phyloP scores from a whole-genome alignment of 768 basidiomycete species.

The Candolleomyces eurysporus region DNA sequence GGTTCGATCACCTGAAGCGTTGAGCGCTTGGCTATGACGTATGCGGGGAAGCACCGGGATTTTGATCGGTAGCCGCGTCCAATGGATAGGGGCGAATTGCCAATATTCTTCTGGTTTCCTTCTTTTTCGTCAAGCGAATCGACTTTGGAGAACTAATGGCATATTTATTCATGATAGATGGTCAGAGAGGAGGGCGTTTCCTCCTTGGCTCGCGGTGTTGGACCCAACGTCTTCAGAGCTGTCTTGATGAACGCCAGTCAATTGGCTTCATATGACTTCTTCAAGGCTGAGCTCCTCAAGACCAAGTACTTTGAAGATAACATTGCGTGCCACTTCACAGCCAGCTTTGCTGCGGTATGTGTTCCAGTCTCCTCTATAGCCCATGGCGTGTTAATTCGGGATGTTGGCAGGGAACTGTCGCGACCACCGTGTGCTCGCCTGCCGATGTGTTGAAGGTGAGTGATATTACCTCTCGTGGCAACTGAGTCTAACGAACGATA shows the following conservation, averaged over 20 bases:
- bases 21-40: slow-evolving; percentile 7
- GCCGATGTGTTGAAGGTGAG: slow-evolving; percentile 78
- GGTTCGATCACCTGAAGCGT: neutral
- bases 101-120: neutral
- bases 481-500: neutral
- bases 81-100: neutral
- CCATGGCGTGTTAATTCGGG: neutral
- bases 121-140: slow-evolving; percentile 3
- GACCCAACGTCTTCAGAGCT: slow-evolving; percentile 84
- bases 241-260: slow-evolving; percentile 91
- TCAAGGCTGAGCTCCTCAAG: slow-evolving; percentile 80
- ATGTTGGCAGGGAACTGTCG: slow-evolving; percentile 68
- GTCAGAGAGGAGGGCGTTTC: slow-evolving; percentile 81
- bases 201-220: slow-evolving; percentile 72
- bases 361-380: neutral
- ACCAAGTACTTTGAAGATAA: slow-evolving; percentile 76
- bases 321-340: slow-evolving; percentile 79
- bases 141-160: slow-evolving; percentile 6
- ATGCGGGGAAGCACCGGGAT: slow-evolving; percentile 11
- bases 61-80: neutral
- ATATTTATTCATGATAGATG: slow-evolving; percentile 51
- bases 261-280: slow-evolving; percentile 92
- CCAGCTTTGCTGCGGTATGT: slow-evolving; percentile 81
- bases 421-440: slow-evolving; percentile 86
- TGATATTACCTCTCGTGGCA: no score